These are phyloP conservation scores for Heliamphora exappendiculata DNA, from an alignment of 148 eudicot genomes.

Conservation along the genomic window DNA sequence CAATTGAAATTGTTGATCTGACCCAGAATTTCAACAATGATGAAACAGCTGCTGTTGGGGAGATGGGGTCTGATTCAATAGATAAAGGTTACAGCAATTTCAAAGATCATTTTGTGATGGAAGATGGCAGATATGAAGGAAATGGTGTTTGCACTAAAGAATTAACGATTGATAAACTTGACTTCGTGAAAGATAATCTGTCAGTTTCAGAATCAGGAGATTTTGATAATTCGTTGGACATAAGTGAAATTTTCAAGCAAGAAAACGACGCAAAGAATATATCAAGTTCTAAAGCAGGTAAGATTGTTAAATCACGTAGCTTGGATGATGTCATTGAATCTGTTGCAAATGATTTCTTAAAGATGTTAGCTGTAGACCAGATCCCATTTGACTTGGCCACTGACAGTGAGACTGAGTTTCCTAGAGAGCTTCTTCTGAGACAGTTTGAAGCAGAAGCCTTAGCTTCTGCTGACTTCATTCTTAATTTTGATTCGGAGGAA, in stretches of 20 bases:
- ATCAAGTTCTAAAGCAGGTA: conserved; percentile 22
- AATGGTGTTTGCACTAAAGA: conserved; percentile 35
- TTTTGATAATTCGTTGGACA: conserved; percentile 43
- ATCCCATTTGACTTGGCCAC: conserved; percentile 48
- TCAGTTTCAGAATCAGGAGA: conserved; percentile 24
- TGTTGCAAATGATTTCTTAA: conserved; percentile 68
- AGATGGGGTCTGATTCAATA: conserved; percentile 19
- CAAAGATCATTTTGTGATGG: conserved; percentile 6
- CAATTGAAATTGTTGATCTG: conserved; percentile 44
- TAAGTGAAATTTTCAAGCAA: conserved; percentile 27
- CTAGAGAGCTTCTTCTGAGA: conserved; percentile 65
- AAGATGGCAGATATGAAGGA: conserved; percentile 11
- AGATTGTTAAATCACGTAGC: conserved; percentile 42
- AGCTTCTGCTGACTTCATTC: conserved; percentile 51
- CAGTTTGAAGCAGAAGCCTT: conserved; percentile 78
- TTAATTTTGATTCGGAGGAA: conserved; percentile 33
- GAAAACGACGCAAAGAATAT: conserved; percentile 26
- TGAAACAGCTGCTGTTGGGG: conserved; percentile 19
- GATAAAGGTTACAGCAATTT: conserved; percentile 7
- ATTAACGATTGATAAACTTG: conserved; percentile 23
- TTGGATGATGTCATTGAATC: conserved; percentile 57
- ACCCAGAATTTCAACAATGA: conserved; percentile 47
- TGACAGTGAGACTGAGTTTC: conserved; percentile 71
- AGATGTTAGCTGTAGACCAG: conserved; percentile 57
- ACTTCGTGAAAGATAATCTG: conserved; percentile 15